Evolutionary conservation across 2,329 filamentous ascomycete species (phyloP).

Genomic region (Exophiala calicioides): DNA sequence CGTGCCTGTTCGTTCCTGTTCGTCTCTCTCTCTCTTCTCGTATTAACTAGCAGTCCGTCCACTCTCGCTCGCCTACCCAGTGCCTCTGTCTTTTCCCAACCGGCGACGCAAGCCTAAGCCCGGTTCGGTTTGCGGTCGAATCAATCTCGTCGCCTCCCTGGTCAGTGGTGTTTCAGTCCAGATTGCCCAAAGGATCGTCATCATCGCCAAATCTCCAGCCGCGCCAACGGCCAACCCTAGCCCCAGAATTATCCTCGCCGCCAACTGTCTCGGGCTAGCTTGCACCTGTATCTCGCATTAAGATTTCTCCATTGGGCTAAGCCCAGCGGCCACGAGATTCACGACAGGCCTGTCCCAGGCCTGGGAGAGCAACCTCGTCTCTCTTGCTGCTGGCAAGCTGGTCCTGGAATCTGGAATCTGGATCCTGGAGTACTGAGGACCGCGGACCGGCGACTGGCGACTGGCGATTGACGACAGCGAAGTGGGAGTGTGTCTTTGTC

Average conservation of each 20-base stretch:
- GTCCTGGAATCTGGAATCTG: too few relatives aligned
- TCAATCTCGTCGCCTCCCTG: slow-evolving; percentile 4
- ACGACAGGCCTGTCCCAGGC: too few relatives aligned
- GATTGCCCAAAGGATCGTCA: slow-evolving; percentile 22
- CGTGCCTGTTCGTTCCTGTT: not conserved
- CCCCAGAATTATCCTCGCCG: not conserved
- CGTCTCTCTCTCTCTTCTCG: not conserved
- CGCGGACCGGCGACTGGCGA: too few relatives aligned
- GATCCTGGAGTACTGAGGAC: too few relatives aligned
- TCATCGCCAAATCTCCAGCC: slow-evolving; percentile 15
- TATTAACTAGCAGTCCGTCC: not conserved
- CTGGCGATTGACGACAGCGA: too few relatives aligned
- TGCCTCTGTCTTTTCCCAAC: slow-evolving; percentile 4
- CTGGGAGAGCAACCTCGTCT: too few relatives aligned
- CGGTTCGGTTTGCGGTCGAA: too few relatives aligned
- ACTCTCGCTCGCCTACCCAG: not conserved
- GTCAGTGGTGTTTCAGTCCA: slow-evolving; percentile 22
- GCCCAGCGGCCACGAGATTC: too few relatives aligned
- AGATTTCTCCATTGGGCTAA: too few relatives aligned
- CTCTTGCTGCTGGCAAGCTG: too few relatives aligned
- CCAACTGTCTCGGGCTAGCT: not conserved
- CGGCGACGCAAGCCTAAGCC: not conserved
- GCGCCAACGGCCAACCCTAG: slow-evolving; percentile 1
- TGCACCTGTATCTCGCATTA: too few relatives aligned
- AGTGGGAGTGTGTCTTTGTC: too few relatives aligned